A percentile compares a stretch with the other conserved stretches of the same genome.
phyloP scores from a whole-genome alignment of 768 basidiomycete species.

The Termitomyces sp. region DNA sequence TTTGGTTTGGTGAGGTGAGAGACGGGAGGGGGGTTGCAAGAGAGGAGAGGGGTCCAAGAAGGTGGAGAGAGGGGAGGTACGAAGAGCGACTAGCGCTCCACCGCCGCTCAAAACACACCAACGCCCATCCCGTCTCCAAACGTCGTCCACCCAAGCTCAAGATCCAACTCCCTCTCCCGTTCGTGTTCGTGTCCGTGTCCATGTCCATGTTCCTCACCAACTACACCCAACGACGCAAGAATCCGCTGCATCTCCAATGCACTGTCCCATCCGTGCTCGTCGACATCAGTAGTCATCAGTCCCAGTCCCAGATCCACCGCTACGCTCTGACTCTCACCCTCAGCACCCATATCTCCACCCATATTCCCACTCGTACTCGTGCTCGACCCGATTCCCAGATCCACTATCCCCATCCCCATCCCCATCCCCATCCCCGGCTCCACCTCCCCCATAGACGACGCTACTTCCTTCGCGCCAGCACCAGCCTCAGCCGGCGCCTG shows the following conservation, averaged over 20 bases:
- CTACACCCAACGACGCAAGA: conserved; percentile 17
- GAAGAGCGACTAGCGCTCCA: too few species aligned
- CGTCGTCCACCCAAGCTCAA: conserved; percentile 17
- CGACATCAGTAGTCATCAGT: background rate
- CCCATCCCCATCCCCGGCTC: conserved; percentile 1
- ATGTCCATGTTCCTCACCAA: background rate
- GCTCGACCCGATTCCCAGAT: conserved; percentile 3
- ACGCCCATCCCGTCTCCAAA: too few species aligned
- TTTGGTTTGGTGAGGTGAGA: background rate
- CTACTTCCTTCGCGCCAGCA: conserved; percentile 9
- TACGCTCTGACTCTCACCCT: conserved; percentile 10
- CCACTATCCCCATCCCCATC: conserved; percentile 4
- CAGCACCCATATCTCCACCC: conserved; percentile 7
- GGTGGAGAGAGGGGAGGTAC: too few species aligned
- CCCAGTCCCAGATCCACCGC: conserved; percentile 17
- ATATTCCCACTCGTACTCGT: too few species aligned
- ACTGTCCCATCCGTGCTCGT: conserved; percentile 14
- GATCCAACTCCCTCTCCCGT: conserved; percentile 12
- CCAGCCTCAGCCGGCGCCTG: conserved; percentile 9
- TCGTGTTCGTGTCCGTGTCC: background rate
- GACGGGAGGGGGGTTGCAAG: too few species aligned
- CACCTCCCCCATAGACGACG: background rate
- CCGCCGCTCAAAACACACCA: too few species aligned
- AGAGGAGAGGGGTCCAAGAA: too few species aligned
- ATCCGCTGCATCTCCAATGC: conserved; percentile 21